phyloP scores from a whole-genome alignment of 371 early-diverging fungal species.

The Basidiobolus meristosporus region DNA sequence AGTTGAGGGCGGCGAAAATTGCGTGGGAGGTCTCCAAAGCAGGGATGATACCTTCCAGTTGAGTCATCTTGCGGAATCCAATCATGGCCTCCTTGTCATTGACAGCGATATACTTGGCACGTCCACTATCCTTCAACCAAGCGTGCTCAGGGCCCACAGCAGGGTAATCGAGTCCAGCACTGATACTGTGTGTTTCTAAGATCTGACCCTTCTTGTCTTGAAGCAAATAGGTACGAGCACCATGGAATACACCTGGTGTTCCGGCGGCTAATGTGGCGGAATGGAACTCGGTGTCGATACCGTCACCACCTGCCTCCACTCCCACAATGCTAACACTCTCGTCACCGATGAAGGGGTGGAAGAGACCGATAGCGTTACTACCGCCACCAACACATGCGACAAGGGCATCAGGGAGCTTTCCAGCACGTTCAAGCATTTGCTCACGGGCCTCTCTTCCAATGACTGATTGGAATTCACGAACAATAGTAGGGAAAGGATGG shows the following conservation, averaged over 20 bases:
- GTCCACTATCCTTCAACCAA: conserved; percentile 66
- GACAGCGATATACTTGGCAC: conserved; percentile 72
- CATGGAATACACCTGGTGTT: conserved; percentile 87
- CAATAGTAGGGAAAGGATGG: conserved; percentile 87
- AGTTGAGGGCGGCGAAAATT: conserved; percentile 54
- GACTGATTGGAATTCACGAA: conserved; percentile 90
- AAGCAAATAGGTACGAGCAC: conserved; percentile 81
- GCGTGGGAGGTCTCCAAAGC: conserved; percentile 93
- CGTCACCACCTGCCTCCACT: conserved; percentile 88
- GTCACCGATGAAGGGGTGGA: conserved; percentile 83
- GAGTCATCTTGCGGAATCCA: conserved; percentile 71
- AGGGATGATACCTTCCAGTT: conserved; percentile 87
- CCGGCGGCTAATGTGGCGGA: conserved; percentile 81
- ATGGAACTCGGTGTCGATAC: conserved; percentile 63
- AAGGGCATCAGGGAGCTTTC: conserved; percentile 77
- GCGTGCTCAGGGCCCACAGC: conserved; percentile 96
- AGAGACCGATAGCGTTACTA: conserved; percentile 91
- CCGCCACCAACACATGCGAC: conserved; percentile 95
- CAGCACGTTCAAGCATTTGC: conserved; percentile 62
- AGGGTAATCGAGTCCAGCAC: conserved; percentile 92
- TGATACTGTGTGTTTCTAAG: conserved; percentile 83
- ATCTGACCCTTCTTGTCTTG: conserved; percentile 91
- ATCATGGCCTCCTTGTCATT: conserved; percentile 72
- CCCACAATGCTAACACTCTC: conserved; percentile 65
- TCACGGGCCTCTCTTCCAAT: conserved; percentile 72